Conservation (phyloP, 306 rosid genomes). For the Pyrus communis region DNA sequence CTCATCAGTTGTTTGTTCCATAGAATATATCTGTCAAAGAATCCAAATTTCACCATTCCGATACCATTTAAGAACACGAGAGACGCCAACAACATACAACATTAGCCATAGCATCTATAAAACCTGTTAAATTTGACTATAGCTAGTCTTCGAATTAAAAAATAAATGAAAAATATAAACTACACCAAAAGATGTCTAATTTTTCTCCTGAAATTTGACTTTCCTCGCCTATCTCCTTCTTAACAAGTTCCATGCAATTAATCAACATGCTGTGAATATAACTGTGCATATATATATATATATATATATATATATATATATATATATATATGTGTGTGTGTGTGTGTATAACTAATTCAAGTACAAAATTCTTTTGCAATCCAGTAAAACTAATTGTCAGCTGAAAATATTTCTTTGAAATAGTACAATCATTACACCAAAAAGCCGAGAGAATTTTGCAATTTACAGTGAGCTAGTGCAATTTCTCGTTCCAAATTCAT, state of each 20-base stretch:
- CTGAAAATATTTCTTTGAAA: not conserved
- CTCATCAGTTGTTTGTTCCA: conserved; percentile 68
- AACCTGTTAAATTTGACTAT: not conserved
- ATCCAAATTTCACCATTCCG: conserved; percentile 1
- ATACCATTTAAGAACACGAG: not conserved
- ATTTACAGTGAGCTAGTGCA: not conserved
- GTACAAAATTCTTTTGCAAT: not conserved
- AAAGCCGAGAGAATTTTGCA: not conserved
- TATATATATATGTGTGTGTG: too few species aligned
- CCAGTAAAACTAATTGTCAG: not conserved
- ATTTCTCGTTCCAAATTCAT: not conserved
- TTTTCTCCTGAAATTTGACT: not conserved
- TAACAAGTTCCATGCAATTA: not conserved
- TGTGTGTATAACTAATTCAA: not conserved
- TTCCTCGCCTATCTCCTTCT: not conserved
- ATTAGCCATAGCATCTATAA: not conserved
- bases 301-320: too few species aligned
- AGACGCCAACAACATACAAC: not conserved
- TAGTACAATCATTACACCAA: not conserved
- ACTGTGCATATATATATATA: too few species aligned
- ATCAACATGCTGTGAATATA: not conserved
- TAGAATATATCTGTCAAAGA: conserved; percentile 50
- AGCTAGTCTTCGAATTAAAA: not conserved
- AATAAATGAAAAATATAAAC: not conserved
- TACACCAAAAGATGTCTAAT: not conserved